These are phyloP conservation scores for Chlamydomonas incerta DNA, from an alignment of 139 green algal genomes.

Conservation along the genomic window DNA sequence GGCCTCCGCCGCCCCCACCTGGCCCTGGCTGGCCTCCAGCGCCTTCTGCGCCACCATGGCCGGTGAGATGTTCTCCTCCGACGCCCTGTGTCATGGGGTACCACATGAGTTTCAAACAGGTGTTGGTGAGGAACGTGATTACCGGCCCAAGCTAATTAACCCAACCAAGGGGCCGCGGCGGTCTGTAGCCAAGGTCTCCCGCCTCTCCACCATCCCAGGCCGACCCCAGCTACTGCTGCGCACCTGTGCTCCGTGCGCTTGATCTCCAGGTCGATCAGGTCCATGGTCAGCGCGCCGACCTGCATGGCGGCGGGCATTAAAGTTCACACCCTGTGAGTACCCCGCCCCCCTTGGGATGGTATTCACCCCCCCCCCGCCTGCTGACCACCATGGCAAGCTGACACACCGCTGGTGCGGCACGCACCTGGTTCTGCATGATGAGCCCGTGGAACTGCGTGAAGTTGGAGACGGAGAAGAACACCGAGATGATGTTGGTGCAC, in stretches of 20 bases:
- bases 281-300: conserved; percentile 84
- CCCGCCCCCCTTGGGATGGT: neutral
- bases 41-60: conserved; percentile 69
- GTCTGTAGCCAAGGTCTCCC: too few species aligned
- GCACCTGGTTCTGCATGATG: conserved; percentile 77
- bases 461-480: conserved; percentile 86
- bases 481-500: conserved; percentile 74
- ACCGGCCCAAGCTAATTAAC: too few species aligned
- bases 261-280: conserved; percentile 87
- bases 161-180: too few species aligned
- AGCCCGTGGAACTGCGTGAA: conserved; percentile 80
- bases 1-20: conserved; percentile 24
- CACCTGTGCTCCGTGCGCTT: conserved; percentile 73
- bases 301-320: conserved; percentile 42
- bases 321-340: neutral
- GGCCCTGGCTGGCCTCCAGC: conserved; percentile 55
- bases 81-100: conserved; percentile 45
- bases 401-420: neutral
- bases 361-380: too few species aligned
- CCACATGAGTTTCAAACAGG: too few species aligned
- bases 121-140: too few species aligned
- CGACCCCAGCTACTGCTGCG: too few species aligned
- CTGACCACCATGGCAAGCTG: too few species aligned
- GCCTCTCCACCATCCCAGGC: too few species aligned
- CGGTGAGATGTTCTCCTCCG: conserved; percentile 66